phyloP scores from a whole-genome alignment of 768 basidiomycete genomes.

The Melanogaster broomeanus region DNA sequence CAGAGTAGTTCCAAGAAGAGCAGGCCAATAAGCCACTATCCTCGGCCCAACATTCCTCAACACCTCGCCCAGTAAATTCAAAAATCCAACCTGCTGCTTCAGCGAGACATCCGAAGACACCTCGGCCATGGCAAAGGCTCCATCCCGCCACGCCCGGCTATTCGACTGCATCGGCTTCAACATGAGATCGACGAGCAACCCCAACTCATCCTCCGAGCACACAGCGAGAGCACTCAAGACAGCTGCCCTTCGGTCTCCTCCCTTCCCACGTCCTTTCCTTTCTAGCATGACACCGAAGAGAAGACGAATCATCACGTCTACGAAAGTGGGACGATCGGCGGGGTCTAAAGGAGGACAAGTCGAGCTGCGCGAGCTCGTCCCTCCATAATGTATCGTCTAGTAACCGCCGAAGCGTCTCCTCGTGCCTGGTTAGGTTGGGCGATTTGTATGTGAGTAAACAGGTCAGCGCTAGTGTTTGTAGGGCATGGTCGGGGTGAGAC shows the following conservation, averaged over 20 bases:
- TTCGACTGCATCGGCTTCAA: slow-evolving; percentile 61
- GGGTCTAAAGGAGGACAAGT: slow-evolving; percentile 59
- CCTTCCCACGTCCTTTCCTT: slow-evolving; percentile 65
- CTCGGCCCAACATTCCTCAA: slow-evolving; percentile 79
- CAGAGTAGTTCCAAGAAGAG: slow-evolving; percentile 68
- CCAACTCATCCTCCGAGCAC: slow-evolving; percentile 74
- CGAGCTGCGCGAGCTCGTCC: slow-evolving; percentile 79
- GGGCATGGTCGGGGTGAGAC: slow-evolving; percentile 77
- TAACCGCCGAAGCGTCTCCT: slow-evolving; percentile 66
- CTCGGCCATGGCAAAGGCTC: slow-evolving; percentile 31
- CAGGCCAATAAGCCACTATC: slow-evolving; percentile 70
- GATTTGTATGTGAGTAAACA: slow-evolving; percentile 86
- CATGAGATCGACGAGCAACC: slow-evolving; percentile 85
- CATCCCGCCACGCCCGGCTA: slow-evolving; percentile 22
- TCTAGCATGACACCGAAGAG: slow-evolving; percentile 90
- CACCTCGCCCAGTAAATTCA: slow-evolving; percentile 83
- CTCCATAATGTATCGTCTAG: slow-evolving; percentile 88
- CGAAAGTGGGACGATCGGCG: slow-evolving; percentile 60
- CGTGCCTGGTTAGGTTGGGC: slow-evolving; percentile 50
- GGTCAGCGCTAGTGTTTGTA: slow-evolving; percentile 74
- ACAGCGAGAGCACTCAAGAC: slow-evolving; percentile 70
- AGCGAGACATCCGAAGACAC: slow-evolving; percentile 38
- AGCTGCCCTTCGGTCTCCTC: slow-evolving; percentile 69
- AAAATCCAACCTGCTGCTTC: slow-evolving; percentile 81
- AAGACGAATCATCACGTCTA: slow-evolving; percentile 72